A percentile compares a stretch with the other conserved stretches of the same genome.
Conservation (phyloP, 805 yeast species). For the Metschnikowia cubensis region DNA sequence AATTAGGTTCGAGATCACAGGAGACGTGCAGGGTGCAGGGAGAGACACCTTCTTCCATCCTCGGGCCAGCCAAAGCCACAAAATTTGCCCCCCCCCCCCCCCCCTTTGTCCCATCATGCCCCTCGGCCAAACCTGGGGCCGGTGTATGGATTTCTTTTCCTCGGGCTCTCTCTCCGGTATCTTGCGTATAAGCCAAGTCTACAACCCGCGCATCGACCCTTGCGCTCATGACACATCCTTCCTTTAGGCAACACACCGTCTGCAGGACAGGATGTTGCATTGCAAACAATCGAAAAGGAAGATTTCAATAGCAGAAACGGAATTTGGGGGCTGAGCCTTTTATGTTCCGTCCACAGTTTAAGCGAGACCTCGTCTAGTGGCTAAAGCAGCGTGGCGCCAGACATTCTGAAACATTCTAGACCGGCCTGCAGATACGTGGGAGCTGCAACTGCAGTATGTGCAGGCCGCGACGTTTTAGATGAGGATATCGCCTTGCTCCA, state of each 20-base stretch:
- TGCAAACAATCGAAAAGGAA: background rate
- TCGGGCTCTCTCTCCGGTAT: background rate
- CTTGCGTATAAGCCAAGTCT: background rate
- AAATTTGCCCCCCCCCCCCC: too few relatives aligned
- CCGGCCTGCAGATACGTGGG: background rate
- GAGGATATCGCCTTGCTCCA: too few relatives aligned
- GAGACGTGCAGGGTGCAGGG: background rate
- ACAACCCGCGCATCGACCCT: background rate
- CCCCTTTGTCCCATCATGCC: too few relatives aligned
- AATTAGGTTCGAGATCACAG: too few relatives aligned
- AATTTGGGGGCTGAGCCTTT: too few relatives aligned
- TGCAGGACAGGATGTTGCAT: background rate
- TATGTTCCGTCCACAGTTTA: too few relatives aligned
- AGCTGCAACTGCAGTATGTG: background rate
- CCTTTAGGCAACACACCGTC: background rate
- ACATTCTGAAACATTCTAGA: background rate
- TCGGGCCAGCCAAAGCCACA: too few relatives aligned
- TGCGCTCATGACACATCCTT: conserved; percentile 1
- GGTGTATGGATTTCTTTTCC: background rate
- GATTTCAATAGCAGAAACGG: background rate
- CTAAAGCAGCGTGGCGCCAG: background rate
- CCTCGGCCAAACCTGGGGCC: background rate
- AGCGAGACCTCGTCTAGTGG: background rate
- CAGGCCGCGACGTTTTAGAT: background rate
- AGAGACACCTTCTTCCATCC: background rate